Conservation (phyloP, 495 filamentous ascomycete species). For the Aspergillus nanangensis region DNA sequence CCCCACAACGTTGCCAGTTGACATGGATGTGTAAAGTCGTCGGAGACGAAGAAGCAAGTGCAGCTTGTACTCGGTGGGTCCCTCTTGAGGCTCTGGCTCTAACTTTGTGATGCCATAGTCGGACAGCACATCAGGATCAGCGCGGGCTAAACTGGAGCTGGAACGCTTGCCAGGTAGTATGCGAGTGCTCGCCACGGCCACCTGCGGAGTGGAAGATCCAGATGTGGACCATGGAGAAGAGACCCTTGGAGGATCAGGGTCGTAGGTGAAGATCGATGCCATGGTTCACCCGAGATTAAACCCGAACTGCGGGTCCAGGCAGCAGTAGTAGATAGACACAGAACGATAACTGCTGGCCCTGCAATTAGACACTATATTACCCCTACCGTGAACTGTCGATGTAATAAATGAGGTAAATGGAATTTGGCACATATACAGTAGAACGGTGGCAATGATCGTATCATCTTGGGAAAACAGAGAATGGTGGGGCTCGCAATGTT, state of each 20-base stretch:
- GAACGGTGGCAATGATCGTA: too few species aligned
- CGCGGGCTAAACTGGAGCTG: constrained; percentile 18
- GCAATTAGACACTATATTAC: too few species aligned
- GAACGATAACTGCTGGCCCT: too few species aligned
- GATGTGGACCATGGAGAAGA: constrained; percentile 81
- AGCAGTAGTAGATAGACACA: too few species aligned
- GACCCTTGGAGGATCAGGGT: constrained; percentile 80
- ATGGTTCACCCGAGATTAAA: constrained; percentile 49
- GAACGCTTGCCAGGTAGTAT: constrained; percentile 23
- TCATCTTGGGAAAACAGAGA: too few species aligned
- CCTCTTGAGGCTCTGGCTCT: constrained; percentile 88
- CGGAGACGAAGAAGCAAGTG: constrained; percentile 83
- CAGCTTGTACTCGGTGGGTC: constrained; percentile 93
- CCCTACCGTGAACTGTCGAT: too few species aligned
- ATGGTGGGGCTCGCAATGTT: too few species aligned
- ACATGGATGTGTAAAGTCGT: constrained; percentile 61
- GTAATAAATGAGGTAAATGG: too few species aligned
- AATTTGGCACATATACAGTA: too few species aligned
- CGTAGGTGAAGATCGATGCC: constrained; percentile 95
- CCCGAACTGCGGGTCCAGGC: too few species aligned
- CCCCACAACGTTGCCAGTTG: constrained; percentile 55
- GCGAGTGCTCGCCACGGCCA: constrained; percentile 14
- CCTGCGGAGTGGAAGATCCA: constrained; percentile 37
- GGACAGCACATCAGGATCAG: constrained; percentile 49
- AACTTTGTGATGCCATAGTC: constrained; percentile 73